Evolutionary conservation across 2,329 filamentous ascomycete species (phyloP), one percentile per base, ranked within the genome.

Genomic region (Ophiobolus disseminans): DNA sequence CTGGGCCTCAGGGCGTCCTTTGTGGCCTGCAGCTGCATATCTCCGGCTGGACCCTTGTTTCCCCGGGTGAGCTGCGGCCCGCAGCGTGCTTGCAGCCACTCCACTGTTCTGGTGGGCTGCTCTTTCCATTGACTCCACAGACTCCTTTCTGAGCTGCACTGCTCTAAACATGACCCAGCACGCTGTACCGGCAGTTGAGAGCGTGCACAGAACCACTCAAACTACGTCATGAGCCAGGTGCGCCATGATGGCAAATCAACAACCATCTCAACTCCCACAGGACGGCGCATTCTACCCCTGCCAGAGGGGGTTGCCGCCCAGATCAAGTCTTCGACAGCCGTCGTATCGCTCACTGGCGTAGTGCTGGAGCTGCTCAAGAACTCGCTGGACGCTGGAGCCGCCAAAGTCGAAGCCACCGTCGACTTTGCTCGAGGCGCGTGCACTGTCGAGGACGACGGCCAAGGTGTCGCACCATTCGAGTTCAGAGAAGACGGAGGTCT

Each of bases 241-340:
- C 30, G 20, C 3, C 8, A n/a, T n/a, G n/a, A n/a, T n/a, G n/a
- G n/a, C n/a, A n/a, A n/a, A n/a, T n/a, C n/a, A n/a, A n/a, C n/a
- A n/a, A n/a, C n/a, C n/a, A n/a, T n/a, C n/a, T n/a, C n/a, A n/a
- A n/a, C n/a, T n/a, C n/a, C n/a, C n/a, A n/a, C 36, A 32, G 20
- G n/a, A 10, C 50, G 38, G 22, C 46, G 67, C 46, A 93, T 94
- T 65, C 79, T 80, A 57, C 84, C 80, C 40, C 80, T 96, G 50
- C 88, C 91, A 10, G 75, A 82, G 28, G 80, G 89, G 58, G 90
- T 89, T 47, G 80, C 86, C 61, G 84, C 87, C 38, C 90, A 91
- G 69, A 87, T 99, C 75, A 89, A 87, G 68, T 96, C 93, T 0
- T 95, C 93, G 0, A 85, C 85, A n/a, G 79, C 82, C 45, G 87